These are phyloP conservation scores for Trichoderma pleuroti DNA, from an alignment of 2,329 filamentous ascomycete genomes.

Conservation along the genomic window DNA sequence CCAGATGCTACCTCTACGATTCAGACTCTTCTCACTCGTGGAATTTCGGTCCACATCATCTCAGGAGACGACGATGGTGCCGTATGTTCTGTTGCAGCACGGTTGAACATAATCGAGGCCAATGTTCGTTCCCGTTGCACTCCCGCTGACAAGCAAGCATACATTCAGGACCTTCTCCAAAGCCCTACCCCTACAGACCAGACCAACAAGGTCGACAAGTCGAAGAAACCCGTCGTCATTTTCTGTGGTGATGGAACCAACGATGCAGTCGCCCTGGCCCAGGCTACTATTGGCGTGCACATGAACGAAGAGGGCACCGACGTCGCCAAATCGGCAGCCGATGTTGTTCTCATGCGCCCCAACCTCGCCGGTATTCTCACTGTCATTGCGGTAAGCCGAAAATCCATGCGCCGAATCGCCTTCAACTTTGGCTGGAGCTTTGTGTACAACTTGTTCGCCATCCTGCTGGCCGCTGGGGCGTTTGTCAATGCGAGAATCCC, in stretches of 20 bases:
- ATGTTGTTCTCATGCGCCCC: constrained; percentile 63
- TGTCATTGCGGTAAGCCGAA: constrained; percentile 52
- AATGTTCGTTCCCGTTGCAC: constrained; percentile 42
- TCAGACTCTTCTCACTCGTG: constrained; percentile 33
- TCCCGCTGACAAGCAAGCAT: constrained; percentile 45
- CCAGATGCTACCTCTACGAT: constrained; percentile 39
- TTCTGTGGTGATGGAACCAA: constrained; percentile 80
- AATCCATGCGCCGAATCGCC: constrained; percentile 46
- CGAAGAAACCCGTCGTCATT: constrained; percentile 46
- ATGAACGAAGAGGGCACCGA: constrained; percentile 57
- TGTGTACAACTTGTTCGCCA: constrained; percentile 66
- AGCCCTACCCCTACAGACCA: neutral
- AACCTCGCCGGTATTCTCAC: constrained; percentile 53
- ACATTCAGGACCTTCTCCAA: constrained; percentile 39
- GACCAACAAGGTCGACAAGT: neutral
- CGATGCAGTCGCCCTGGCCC: constrained; percentile 68
- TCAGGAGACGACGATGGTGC: constrained; percentile 53
- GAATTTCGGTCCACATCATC: constrained; percentile 46
- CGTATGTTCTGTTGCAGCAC: constrained; percentile 39
- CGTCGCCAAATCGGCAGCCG: constrained; percentile 63
- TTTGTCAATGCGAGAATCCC: constrained; percentile 53
- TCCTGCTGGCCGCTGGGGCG: constrained; percentile 63
- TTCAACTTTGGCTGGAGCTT: constrained; percentile 71
- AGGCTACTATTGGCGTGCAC: constrained; percentile 68
- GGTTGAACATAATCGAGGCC: constrained; percentile 38